These are phyloP conservation scores for Harrya chromipes DNA, from an alignment of 768 basidiomycete genomes.

Conservation along the genomic window DNA sequence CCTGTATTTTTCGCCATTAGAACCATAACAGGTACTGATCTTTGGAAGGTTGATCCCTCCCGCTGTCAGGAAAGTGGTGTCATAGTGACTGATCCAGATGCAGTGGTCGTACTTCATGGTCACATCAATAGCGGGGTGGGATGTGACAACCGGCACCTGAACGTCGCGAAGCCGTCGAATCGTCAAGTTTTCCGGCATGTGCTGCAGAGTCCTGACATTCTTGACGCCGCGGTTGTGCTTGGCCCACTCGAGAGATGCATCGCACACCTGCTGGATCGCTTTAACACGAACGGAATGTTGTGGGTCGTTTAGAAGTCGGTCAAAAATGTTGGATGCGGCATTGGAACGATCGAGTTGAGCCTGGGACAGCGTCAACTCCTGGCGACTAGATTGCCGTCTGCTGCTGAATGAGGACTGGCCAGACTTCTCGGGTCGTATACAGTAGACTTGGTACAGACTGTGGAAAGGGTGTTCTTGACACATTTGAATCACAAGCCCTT, in stretches of 20 bases:
- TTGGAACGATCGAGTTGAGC: slow-evolving; percentile 53
- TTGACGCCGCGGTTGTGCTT: slow-evolving; percentile 36
- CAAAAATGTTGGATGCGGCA: slow-evolving; percentile 64
- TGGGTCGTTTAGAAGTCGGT: slow-evolving; percentile 47
- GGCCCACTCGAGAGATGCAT: slow-evolving; percentile 73
- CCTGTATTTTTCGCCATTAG: slow-evolving; percentile 61
- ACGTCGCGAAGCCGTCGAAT: slow-evolving; percentile 52
- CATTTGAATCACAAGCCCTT: slow-evolving; percentile 66
- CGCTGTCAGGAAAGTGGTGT: slow-evolving; percentile 52
- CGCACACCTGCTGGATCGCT: slow-evolving; percentile 58
- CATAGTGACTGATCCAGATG: slow-evolving; percentile 67
- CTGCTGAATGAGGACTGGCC: slow-evolving; percentile 12
- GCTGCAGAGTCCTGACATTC: slow-evolving; percentile 25
- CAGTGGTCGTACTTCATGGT: slow-evolving; percentile 66
- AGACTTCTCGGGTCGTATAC: slow-evolving; percentile 47
- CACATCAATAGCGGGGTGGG: slow-evolving; percentile 63
- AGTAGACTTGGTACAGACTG: slow-evolving; percentile 85
- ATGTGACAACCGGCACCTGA: slow-evolving; percentile 83
- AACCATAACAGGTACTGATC: slow-evolving; percentile 66
- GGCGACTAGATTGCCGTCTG: slow-evolving; percentile 48
- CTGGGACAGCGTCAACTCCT: slow-evolving; percentile 34
- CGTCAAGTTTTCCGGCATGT: slow-evolving; percentile 44
- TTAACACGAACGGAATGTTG: slow-evolving; percentile 37
- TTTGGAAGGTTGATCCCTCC: slow-evolving; percentile 87
- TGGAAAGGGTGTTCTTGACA: slow-evolving; percentile 93